These are phyloP conservation scores for Saccharomycopsis fermentans DNA, from an alignment of 805 yeast genomes.

Conservation along the genomic window DNA sequence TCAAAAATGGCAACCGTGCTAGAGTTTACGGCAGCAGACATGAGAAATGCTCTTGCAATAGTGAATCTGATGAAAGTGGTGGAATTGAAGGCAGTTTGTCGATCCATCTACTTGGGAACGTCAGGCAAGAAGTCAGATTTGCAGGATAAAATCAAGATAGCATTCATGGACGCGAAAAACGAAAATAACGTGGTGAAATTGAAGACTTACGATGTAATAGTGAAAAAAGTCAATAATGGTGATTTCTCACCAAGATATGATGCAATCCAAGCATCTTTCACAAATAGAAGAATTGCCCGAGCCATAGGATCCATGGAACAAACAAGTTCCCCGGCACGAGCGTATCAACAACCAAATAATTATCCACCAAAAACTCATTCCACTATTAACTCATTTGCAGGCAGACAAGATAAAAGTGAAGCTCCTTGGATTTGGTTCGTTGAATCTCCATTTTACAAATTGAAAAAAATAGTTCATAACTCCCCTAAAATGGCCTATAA, in stretches of 20 bases:
- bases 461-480: conserved; percentile 37
- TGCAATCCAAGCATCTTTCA: conserved; percentile 20
- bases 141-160: conserved; percentile 41
- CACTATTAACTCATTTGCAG: neutral
- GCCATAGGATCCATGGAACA: conserved; percentile 23
- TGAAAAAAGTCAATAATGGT: conserved; percentile 29
- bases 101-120: conserved; percentile 37
- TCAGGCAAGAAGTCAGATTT: conserved; percentile 56
- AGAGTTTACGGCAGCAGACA: neutral
- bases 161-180: conserved; percentile 33
- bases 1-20: neutral
- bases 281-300: conserved; percentile 18
- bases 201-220: conserved; percentile 35
- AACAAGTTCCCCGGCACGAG: conserved; percentile 17
- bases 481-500: conserved; percentile 36
- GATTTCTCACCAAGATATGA: conserved; percentile 33
- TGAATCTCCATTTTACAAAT: conserved; percentile 46
- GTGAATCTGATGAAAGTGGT: conserved; percentile 22
- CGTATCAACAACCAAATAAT: neutral
- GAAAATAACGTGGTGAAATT: conserved; percentile 33
- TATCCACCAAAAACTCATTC: neutral
- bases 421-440: conserved; percentile 39
- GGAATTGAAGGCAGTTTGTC: conserved; percentile 43
- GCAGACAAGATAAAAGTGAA: neutral
- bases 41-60: neutral